Percentiles rank a stretch among this genome's conserved stretches.
Evolutionary conservation across 192 early-diverging fungal genomes (phyloP).

Genomic region (Haplosporangium gracile): DNA sequence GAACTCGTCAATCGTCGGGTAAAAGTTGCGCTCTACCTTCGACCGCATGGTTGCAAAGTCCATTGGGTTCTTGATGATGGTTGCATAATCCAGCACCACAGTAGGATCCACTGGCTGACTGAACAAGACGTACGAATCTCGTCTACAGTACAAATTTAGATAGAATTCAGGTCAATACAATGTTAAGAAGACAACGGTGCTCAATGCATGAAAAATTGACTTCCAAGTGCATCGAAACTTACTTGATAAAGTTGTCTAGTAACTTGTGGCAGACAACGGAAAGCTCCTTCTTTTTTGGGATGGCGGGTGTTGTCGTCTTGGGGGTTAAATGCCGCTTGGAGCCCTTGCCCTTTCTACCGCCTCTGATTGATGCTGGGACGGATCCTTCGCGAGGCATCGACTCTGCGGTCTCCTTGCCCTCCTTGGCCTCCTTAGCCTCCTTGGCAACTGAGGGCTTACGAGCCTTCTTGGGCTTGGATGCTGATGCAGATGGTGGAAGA

Average conservation of each 20-base stretch:
- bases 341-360: conserved; percentile 36
- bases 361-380: neutral
- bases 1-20: conserved; percentile 79
- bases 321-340: conserved; percentile 51
- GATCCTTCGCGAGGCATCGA: conserved; percentile 27
- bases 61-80: conserved; percentile 88
- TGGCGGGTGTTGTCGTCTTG: conserved; percentile 45
- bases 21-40: conserved; percentile 75
- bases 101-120: conserved; percentile 85
- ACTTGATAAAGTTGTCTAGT: conserved; percentile 75
- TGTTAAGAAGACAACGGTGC: neutral
- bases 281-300: conserved; percentile 68
- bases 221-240: conserved; percentile 2
- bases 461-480: neutral
- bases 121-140: conserved; percentile 91
- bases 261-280: conserved; percentile 73
- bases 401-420: conserved; percentile 4
- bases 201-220: neutral
- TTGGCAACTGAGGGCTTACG: conserved; percentile 12
- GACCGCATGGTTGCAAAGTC: conserved; percentile 90
- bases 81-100: conserved; percentile 83
- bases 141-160: conserved; percentile 47
- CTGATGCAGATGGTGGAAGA: conserved; percentile 12
- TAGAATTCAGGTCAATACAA: too few species aligned
- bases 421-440: conserved; percentile 3